These are phyloP conservation scores for Rhipidocladum racemiflorum DNA, from an alignment of 176 grass and related monocot genomes.

Conservation along the genomic window DNA sequence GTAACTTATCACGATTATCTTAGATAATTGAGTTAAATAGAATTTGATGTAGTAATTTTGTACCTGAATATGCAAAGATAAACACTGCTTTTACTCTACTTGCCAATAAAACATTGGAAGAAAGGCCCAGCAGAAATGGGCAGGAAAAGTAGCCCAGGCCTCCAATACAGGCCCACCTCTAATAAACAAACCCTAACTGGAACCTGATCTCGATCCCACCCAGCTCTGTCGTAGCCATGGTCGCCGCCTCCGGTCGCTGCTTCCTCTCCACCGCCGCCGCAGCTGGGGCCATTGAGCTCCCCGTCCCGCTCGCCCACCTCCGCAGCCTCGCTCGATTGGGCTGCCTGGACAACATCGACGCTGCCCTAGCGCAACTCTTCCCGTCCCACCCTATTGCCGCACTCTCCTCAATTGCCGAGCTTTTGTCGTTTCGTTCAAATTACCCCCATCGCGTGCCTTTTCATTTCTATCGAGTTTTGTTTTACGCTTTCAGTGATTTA, in stretches of 20 bases:
- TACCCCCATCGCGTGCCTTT: too few species aligned
- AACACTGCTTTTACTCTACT: not conserved
- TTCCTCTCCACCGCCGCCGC: not conserved
- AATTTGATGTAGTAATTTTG: not conserved
- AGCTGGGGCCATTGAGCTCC: not conserved
- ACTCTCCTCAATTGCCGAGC: too few species aligned
- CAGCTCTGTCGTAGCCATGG: conserved; percentile 24
- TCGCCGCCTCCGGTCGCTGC: conserved; percentile 27
- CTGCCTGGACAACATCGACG: conserved; percentile 39
- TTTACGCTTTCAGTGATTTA: too few species aligned
- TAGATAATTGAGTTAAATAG: not conserved
- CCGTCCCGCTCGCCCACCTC: conserved; percentile 6
- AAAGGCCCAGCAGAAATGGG: not conserved
- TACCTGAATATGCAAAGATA: not conserved
- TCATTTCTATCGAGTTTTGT: too few species aligned
- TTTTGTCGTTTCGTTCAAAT: too few species aligned
- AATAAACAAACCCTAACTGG: conserved; percentile 25
- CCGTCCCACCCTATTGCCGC: conserved; percentile 12
- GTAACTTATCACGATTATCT: not conserved
- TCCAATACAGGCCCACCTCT: not conserved
- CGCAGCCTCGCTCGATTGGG: conserved; percentile 43
- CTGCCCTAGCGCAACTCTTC: conserved; percentile 29
- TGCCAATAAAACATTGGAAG: not conserved
- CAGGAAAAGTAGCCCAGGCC: not conserved
- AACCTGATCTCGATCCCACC: not conserved